These are phyloP conservation scores for Trypanosomatidae sp. DNA, from an alignment of 208 protist species.

Conservation along the genomic window DNA sequence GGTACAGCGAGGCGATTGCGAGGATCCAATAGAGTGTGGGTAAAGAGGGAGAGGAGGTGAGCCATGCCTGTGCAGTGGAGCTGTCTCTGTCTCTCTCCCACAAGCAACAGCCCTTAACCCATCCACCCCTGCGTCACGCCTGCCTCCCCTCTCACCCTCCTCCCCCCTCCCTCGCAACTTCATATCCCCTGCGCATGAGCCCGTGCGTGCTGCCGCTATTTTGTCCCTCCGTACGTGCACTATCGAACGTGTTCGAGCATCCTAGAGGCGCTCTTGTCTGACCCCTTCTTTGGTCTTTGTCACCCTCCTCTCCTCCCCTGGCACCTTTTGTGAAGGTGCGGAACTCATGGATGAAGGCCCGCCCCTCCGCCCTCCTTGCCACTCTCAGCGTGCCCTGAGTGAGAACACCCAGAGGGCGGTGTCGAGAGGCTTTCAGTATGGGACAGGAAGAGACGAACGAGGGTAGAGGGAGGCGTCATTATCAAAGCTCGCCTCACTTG, in stretches of 20 bases:
- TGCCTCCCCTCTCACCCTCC: not conserved
- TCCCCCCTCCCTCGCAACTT: not conserved
- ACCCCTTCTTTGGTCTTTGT: no score
- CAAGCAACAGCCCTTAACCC: no score
- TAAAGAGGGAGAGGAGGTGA: not conserved
- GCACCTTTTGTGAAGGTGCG: not conserved
- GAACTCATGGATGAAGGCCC: not conserved
- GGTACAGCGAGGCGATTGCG: constrained; percentile 57
- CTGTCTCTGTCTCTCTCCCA: not conserved
- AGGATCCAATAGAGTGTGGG: constrained; percentile 26
- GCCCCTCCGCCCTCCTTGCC: not conserved
- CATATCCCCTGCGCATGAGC: not conserved
- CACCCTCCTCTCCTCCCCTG: not conserved
- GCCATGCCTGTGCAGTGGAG: not conserved
- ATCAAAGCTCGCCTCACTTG: not conserved
- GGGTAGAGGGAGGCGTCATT: not conserved
- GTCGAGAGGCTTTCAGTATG: not conserved
- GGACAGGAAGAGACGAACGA: not conserved
- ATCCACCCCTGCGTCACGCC: not conserved
- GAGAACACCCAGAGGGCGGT: not conserved
- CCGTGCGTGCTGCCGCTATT: not conserved
- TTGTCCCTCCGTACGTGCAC: not conserved
- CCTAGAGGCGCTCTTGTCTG: not conserved
- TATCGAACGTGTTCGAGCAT: not conserved
- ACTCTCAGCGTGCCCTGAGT: not conserved